phyloP scores from a whole-genome alignment of 192 early-diverging fungal species.

The Oehlia diaphana region DNA sequence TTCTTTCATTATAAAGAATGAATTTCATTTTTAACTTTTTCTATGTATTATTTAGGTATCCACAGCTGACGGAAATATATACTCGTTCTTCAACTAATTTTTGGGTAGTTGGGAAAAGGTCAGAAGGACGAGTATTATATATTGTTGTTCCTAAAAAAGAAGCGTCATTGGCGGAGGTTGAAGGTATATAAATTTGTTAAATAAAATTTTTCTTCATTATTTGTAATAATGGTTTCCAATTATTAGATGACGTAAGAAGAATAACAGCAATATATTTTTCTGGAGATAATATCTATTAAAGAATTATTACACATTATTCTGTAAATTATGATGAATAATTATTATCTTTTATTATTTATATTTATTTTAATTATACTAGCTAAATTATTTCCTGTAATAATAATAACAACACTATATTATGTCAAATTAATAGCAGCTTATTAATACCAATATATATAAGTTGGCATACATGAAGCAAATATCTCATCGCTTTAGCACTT shows the following conservation, averaged over 20 bases:
- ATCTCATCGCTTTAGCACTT: too few relatives aligned
- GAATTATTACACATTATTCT: too few relatives aligned
- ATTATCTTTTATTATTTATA: too few relatives aligned
- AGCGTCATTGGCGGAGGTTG: constrained; percentile 50
- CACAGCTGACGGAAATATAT: constrained; percentile 50
- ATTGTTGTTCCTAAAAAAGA: constrained; percentile 61
- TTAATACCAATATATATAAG: too few relatives aligned
- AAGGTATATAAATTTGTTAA: constrained; percentile 40
- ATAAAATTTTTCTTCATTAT: not conserved
- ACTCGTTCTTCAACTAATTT: constrained; percentile 52
- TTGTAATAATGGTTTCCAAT: not conserved
- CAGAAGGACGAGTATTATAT: constrained; percentile 53
- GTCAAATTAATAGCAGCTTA: too few relatives aligned
- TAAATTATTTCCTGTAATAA: too few relatives aligned
- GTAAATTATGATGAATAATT: too few relatives aligned
- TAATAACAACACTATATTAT: too few relatives aligned
- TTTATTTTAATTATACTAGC: too few relatives aligned
- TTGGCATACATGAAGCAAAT: too few relatives aligned
- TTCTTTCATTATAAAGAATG: not conserved
- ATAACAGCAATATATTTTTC: constrained; percentile 40
- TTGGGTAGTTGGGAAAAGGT: constrained; percentile 56
- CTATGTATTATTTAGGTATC: constrained; percentile 30
- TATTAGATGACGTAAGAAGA: constrained; percentile 41
- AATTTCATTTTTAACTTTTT: constrained; percentile 9
- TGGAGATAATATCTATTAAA: not conserved